Evolutionary conservation across 2,329 filamentous ascomycete species (phyloP).

Genomic region (Epichloe elymi): DNA sequence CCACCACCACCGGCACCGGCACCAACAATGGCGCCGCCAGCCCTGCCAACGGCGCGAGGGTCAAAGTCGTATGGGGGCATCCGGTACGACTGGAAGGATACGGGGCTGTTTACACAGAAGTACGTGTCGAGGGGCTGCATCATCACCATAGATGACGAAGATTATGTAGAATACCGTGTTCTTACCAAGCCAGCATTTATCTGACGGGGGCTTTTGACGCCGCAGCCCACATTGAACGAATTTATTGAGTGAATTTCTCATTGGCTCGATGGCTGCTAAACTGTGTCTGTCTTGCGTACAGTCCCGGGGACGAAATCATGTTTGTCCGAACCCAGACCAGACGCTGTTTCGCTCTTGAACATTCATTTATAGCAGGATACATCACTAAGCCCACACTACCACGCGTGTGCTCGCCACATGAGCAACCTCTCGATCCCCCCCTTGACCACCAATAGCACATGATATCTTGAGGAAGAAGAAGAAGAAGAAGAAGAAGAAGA

Average conservation of each 20-base stretch:
- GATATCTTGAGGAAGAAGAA: no score
- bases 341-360: no score
- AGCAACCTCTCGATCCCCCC: no score
- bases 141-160: conserved; percentile 1
- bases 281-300: no score
- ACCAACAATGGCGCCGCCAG: background rate
- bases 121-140: conserved; percentile 1
- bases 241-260: background rate
- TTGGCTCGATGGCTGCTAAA: background rate
- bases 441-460: no score
- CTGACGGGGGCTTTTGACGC: background rate
- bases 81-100: conserved; percentile 1
- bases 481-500: no score
- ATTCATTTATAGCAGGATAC: no score
- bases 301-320: no score
- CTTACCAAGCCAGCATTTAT: conserved; percentile 1
- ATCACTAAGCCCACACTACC: no score
- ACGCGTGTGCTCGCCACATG: no score
- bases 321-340: no score
- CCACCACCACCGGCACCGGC: background rate
- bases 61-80: background rate
- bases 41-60: background rate
- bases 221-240: no score
- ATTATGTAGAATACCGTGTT: conserved; percentile 2
- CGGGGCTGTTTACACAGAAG: background rate